phyloP scores from a whole-genome alignment of 164 flowering plant species.

The Amborella trichopoda region DNA sequence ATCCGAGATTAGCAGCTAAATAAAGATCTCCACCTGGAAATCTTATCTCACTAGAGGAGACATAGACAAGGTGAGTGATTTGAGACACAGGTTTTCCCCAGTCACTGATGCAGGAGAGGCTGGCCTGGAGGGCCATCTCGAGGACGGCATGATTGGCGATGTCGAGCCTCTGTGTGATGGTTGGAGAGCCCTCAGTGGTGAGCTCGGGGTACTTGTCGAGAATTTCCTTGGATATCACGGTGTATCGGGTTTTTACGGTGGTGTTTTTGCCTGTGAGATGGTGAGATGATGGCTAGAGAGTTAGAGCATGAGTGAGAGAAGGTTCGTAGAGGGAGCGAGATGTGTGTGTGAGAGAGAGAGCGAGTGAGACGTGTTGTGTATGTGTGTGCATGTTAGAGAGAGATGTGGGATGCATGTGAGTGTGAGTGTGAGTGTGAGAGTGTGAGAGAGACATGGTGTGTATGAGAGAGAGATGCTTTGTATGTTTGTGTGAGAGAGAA shows the following conservation, averaged over 20 bases:
- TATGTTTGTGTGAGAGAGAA: too few species aligned
- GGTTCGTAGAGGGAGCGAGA: too few species aligned
- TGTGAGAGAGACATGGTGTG: too few species aligned
- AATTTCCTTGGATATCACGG: slow-evolving; percentile 58
- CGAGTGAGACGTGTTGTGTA: too few species aligned
- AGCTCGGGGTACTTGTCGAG: slow-evolving; percentile 56
- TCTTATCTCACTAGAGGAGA: slow-evolving; percentile 55
- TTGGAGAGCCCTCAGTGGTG: slow-evolving; percentile 45
- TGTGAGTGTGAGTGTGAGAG: too few species aligned
- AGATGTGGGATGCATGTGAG: too few species aligned
- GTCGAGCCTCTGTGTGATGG: slow-evolving; percentile 49
- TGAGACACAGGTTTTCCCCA: slow-evolving; percentile 49
- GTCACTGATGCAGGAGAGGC: slow-evolving; percentile 43
- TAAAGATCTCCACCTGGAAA: slow-evolving; percentile 62
- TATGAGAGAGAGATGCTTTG: too few species aligned
- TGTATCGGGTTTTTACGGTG: slow-evolving; percentile 66
- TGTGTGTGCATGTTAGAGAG: too few species aligned
- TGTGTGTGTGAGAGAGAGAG: too few species aligned
- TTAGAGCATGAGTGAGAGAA: too few species aligned
- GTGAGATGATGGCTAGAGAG: too few species aligned
- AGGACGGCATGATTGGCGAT: slow-evolving; percentile 48
- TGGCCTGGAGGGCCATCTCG: slow-evolving; percentile 51
- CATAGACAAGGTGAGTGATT: slow-evolving; percentile 58
- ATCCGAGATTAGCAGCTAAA: slow-evolving; percentile 43
- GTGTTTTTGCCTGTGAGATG: slow-evolving; percentile 69